phyloP scores from a whole-genome alignment of 345 rosid species.

The Reutealis trisperma region DNA sequence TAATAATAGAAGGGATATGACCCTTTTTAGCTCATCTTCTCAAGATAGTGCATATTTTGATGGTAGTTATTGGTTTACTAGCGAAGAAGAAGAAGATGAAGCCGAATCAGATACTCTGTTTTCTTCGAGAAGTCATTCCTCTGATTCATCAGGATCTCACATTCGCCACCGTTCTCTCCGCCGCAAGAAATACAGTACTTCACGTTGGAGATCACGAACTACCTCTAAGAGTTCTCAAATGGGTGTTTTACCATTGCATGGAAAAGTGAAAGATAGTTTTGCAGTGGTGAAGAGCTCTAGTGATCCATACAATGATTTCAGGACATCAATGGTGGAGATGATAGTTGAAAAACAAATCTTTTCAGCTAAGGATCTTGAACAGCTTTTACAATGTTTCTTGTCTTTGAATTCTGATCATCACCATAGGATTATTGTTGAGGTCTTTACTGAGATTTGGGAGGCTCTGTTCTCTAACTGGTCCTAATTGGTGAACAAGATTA shows the following conservation, averaged over 20 bases:
- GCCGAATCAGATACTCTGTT: constrained; percentile 60
- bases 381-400: constrained; percentile 59
- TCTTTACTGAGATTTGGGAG: constrained; percentile 32
- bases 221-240: not conserved
- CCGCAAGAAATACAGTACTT: constrained; percentile 11
- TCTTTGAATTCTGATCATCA: constrained; percentile 29
- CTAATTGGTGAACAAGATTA: not conserved
- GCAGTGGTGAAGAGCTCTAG: constrained; percentile 63
- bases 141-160: constrained; percentile 52
- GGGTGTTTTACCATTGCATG: constrained; percentile 28
- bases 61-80: constrained; percentile 58
- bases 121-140: constrained; percentile 71
- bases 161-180: not conserved
- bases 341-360: constrained; percentile 65
- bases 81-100: constrained; percentile 48
- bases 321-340: constrained; percentile 80
- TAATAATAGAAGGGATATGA: constrained; percentile 17
- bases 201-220: constrained; percentile 21
- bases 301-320: constrained; percentile 66
- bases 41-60: constrained; percentile 42
- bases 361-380: constrained; percentile 59
- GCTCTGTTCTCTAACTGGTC: constrained; percentile 24
- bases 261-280: constrained; percentile 65
- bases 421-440: constrained; percentile 28
- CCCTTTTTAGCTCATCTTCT: constrained; percentile 51